These are phyloP conservation scores for Coniella lustricola DNA, from an alignment of 2,329 filamentous ascomycete genomes.

Conservation along the genomic window DNA sequence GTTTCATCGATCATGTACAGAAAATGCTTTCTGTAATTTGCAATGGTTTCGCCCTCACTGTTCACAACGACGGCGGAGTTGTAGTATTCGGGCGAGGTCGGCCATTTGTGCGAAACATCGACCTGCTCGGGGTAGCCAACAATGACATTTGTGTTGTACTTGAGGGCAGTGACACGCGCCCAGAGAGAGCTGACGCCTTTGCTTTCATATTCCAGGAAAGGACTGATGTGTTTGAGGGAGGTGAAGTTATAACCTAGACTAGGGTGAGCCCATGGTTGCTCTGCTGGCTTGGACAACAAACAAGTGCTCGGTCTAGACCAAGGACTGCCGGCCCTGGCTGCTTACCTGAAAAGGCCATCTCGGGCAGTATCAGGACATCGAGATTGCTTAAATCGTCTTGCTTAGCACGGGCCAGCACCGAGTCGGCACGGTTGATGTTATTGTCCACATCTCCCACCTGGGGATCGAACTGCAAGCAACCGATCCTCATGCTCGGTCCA, in stretches of 20 bases:
- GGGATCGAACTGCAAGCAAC: conserved; percentile 65
- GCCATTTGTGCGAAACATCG: conserved; percentile 43
- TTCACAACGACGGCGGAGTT: conserved; percentile 49
- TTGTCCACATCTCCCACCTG: conserved; percentile 62
- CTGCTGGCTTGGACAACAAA: background rate
- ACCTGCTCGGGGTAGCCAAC: conserved; percentile 70
- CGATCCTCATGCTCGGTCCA: conserved; percentile 52
- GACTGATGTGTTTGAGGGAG: conserved; percentile 58
- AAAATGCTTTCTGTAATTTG: conserved; percentile 54
- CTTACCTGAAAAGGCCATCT: conserved; percentile 67
- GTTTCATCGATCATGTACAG: conserved; percentile 55
- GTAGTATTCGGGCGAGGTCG: conserved; percentile 46
- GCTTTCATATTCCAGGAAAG: conserved; percentile 60
- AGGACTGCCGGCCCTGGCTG: background rate
- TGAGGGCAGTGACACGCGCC: conserved; percentile 60
- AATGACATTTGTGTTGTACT: conserved; percentile 60
- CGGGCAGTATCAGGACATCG: conserved; percentile 67
- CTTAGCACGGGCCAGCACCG: conserved; percentile 48
- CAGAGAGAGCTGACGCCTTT: conserved; percentile 63
- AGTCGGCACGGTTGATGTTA: conserved; percentile 63
- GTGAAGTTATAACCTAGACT: conserved; percentile 67
- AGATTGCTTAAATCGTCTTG: conserved; percentile 53
- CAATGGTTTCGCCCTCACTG: conserved; percentile 51
- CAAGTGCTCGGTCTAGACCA: background rate
- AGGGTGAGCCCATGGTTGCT: background rate